phyloP scores from a whole-genome alignment of 257 asterid species.

The Solanum tacnaense region DNA sequence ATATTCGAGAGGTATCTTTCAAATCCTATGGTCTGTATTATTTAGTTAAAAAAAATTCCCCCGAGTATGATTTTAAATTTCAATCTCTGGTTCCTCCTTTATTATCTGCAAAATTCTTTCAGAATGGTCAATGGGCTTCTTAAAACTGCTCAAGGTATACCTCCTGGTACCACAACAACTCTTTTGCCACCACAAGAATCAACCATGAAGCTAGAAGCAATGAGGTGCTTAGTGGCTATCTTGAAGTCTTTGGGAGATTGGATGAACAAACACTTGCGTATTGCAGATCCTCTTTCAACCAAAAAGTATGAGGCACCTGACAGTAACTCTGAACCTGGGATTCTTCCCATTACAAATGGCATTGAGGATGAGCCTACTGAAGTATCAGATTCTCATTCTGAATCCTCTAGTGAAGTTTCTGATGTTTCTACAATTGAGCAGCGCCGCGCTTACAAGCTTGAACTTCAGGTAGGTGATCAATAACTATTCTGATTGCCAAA shows the following conservation, averaged over 20 bases:
- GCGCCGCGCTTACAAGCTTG: slow-evolving; percentile 98
- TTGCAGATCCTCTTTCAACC: slow-evolving; percentile 69
- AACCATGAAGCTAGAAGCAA: slow-evolving; percentile 86
- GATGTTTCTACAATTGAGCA: slow-evolving; percentile 87
- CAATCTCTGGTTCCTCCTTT: background rate
- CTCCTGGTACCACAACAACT: slow-evolving; percentile 76
- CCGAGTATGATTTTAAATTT: background rate
- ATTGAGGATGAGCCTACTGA: slow-evolving; percentile 61
- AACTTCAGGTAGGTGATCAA: slow-evolving; percentile 71
- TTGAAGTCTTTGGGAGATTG: slow-evolving; percentile 95
- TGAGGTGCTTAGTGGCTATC: slow-evolving; percentile 80
- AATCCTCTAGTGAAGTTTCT: slow-evolving; percentile 77
- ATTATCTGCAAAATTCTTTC: slow-evolving; percentile 4
- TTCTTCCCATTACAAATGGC: slow-evolving; percentile 49
- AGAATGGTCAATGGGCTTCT: slow-evolving; percentile 99
- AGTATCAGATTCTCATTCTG: slow-evolving; percentile 79
- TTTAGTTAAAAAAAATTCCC: background rate
- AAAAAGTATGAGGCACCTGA: slow-evolving; percentile 59
- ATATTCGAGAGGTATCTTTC: slow-evolving; percentile 82
- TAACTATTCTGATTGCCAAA: slow-evolving; percentile 6
- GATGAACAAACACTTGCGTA: slow-evolving; percentile 92
- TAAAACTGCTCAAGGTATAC: slow-evolving; percentile 98
- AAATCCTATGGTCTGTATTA: slow-evolving; percentile 6
- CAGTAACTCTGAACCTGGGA: slow-evolving; percentile 54
- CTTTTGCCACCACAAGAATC: slow-evolving; percentile 84